These are phyloP conservation scores for Extremus antarcticus DNA, from an alignment of 495 filamentous ascomycete genomes.

Conservation along the genomic window DNA sequence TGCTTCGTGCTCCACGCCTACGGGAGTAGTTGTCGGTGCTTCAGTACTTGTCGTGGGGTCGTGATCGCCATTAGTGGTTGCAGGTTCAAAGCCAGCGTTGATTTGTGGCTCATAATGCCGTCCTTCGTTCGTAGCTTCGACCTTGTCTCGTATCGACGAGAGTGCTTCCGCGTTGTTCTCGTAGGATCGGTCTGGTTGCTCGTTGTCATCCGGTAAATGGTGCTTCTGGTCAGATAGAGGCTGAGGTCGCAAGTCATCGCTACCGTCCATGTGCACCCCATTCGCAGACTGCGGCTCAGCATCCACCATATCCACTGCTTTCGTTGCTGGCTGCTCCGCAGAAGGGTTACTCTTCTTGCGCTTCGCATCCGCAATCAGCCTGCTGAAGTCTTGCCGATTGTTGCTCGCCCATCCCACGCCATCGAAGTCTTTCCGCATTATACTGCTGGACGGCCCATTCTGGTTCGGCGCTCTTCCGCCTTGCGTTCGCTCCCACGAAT, in stretches of 20 bases:
- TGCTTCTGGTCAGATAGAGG: not conserved
- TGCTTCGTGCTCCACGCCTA: not conserved
- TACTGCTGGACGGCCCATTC: conserved; percentile 8
- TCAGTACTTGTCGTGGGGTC: not conserved
- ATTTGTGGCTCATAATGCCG: not conserved
- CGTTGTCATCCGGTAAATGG: not conserved
- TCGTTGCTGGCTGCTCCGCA: not conserved
- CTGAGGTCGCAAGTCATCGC: not conserved
- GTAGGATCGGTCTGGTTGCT: conserved; percentile 2
- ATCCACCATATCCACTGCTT: not conserved
- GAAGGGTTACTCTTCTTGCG: conserved; percentile 25
- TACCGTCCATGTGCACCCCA: not conserved
- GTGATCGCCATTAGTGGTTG: not conserved
- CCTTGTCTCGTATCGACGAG: conserved; percentile 15
- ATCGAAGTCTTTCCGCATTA: conserved; percentile 79
- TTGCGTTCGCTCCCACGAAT: conserved; percentile 74
- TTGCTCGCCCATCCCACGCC: conserved; percentile 59
- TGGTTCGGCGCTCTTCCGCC: conserved; percentile 35
- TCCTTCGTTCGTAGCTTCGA: conserved; percentile 12
- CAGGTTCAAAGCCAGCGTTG: not conserved
- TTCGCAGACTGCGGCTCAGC: not conserved
- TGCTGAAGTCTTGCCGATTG: conserved; percentile 62
- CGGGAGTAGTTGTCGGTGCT: not conserved
- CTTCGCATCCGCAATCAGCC: conserved; percentile 62
- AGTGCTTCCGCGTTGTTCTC: conserved; percentile 15